Base-by-base conservation (phyloP, 768 basidiomycete species). In the Serendipita sp. region DNA sequence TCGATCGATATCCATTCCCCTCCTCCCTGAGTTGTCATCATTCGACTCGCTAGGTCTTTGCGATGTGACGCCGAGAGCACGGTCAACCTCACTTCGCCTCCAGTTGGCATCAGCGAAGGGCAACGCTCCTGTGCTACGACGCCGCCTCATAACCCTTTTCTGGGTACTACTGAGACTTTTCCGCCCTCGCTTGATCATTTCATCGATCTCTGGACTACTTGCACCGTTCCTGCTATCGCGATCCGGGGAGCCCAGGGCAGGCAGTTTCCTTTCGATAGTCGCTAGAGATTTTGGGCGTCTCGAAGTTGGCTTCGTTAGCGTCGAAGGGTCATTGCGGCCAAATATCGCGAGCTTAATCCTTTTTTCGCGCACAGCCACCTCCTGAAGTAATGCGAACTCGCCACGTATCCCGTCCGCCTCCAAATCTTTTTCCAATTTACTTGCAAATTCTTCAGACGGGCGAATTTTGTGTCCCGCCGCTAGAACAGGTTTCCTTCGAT, bases 61-160 rank as follows among this genome's bases (percentile, higher is more conserved):
- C n/a, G 64, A 3, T 4, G 18, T 41, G 11, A 62, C 7, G n/a
- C 56, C 30, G 47, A 36, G 18, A 18, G 44, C 11, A 28, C 18
- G 23, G 41, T 52, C 65, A 13, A 63, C 44, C 16, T 63, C 32
- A 68, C 46, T 70, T 67, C 51, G 67, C 69, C 62, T 69, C 72
- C 44, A 71, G 8, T 34, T 32, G 8, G 18, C 56, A 23, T 28
- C 16, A 0, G 30, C 28, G 35, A 30, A 60, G 10, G 56, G 28
- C 18, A 60, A 30, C n/a, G 56, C 56, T 23, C 56, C 56, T 8
- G 56, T 60, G n/a, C 56, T 60, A n/a, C 56, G 28, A 30, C 56
- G 18, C 35, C 56, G n/a, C 56, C 56, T 23, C 36, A 60, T 38
- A 10, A 35, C 56, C 28, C 32, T 60, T 34, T 32, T 51, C n/a